Conservation (phyloP, 1,139 yeast species). For the Oligophagozyma castellii region DNA sequence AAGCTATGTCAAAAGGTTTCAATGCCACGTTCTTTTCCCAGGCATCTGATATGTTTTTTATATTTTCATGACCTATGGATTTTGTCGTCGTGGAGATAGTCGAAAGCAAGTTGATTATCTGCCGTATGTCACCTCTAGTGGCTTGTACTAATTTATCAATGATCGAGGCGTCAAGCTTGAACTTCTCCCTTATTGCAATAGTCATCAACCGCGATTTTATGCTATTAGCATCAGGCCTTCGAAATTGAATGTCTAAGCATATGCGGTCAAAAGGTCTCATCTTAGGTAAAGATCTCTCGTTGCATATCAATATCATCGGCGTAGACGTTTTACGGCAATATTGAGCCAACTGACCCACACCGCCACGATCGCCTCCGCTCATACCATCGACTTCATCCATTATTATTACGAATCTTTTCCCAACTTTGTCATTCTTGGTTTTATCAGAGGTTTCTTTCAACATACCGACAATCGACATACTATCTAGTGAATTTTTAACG, state of each 20-base stretch:
- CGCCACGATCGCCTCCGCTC: slow-evolving; percentile 99
- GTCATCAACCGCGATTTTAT: slow-evolving; percentile 79
- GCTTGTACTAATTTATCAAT: slow-evolving; percentile 77
- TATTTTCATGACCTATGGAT: slow-evolving; percentile 38
- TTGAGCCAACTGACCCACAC: slow-evolving; percentile 88
- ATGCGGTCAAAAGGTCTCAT: slow-evolving; percentile 92
- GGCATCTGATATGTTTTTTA: slow-evolving; percentile 41
- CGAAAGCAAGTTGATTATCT: slow-evolving; percentile 77
- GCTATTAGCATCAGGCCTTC: slow-evolving; percentile 77
- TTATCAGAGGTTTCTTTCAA: slow-evolving; percentile 32
- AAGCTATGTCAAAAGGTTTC: slow-evolving; percentile 85
- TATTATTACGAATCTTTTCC: slow-evolving; percentile 58
- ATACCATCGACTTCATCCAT: slow-evolving; percentile 99
- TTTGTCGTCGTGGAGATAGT: slow-evolving; percentile 68
- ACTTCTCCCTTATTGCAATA: slow-evolving; percentile 72
- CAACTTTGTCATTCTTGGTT: slow-evolving; percentile 19
- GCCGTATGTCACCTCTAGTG: slow-evolving; percentile 86
- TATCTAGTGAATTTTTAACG: slow-evolving; percentile 59
- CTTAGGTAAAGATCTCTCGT: slow-evolving; percentile 82
- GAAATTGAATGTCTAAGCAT: slow-evolving; percentile 70
- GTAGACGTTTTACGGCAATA: slow-evolving; percentile 75
- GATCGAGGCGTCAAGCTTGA: slow-evolving; percentile 66
- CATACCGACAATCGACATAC: slow-evolving; percentile 74
- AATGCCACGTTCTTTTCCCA: slow-evolving; percentile 89
- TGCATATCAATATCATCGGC: slow-evolving; percentile 88